Evolutionary conservation across 345 rosid species (phyloP).

Genomic region (Ceriops decandra): DNA sequence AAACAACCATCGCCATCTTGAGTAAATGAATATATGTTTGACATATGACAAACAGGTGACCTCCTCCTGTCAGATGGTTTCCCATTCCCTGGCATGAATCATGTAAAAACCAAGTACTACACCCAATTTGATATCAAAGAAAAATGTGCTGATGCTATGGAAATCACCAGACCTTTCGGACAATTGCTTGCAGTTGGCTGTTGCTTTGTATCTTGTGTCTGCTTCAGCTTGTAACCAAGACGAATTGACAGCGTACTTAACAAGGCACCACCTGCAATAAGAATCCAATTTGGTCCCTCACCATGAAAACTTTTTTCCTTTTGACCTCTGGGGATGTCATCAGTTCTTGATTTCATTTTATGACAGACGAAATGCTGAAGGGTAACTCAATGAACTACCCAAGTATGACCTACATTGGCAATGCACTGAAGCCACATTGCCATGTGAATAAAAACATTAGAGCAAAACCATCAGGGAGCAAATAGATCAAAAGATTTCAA

Average conservation of each 20-base stretch:
- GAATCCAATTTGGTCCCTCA: conserved; percentile 84
- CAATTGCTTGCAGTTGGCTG: conserved; percentile 38
- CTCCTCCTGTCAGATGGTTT: conserved; percentile 41
- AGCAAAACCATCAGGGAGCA: conserved; percentile 5
- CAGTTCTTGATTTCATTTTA: conserved; percentile 62
- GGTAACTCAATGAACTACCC: conserved; percentile 35
- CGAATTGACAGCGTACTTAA: conserved; percentile 88
- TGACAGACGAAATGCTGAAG: conserved; percentile 19
- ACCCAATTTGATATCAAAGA: conserved; percentile 2
- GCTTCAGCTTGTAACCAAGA: conserved; percentile 87
- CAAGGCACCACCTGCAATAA: conserved; percentile 93
- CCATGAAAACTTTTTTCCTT: conserved; percentile 39
- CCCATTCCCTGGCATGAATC: conserved; percentile 43
- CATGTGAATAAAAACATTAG: neutral
- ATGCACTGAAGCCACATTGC: conserved; percentile 19
- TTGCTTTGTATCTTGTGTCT: conserved; percentile 55
- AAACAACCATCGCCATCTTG: conserved; percentile 52
- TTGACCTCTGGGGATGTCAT: conserved; percentile 50
- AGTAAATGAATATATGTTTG: conserved; percentile 47
- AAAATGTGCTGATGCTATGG: conserved; percentile 9
- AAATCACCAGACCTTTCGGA: conserved; percentile 33
- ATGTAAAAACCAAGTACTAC: conserved; percentile 19
- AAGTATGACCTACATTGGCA: conserved; percentile 48
- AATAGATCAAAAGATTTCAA: neutral
- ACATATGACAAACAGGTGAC: conserved; percentile 36